These are phyloP conservation scores for Mortierella sp. DNA, from an alignment of 371 early-diverging fungal species.

Conservation along the genomic window DNA sequence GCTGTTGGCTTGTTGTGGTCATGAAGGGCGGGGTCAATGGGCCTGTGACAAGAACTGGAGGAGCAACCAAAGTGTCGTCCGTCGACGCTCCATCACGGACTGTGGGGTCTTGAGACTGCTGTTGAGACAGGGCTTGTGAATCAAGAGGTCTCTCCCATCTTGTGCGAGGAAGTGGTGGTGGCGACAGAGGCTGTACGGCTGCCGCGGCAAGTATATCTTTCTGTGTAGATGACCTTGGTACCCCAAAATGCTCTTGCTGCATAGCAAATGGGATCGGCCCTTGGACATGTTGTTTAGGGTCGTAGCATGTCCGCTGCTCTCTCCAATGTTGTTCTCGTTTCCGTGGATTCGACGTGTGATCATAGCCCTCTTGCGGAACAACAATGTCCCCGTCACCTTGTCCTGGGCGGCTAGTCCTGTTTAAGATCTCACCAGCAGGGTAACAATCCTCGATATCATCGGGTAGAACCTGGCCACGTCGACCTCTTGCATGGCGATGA, in stretches of 20 bases:
- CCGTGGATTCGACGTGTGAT: constrained; percentile 10
- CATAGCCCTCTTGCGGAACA: constrained; percentile 15
- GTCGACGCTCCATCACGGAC: no score
- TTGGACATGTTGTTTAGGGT: constrained; percentile 16
- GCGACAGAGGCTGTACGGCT: neutral
- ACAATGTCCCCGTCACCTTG: neutral
- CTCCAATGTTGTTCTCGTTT: constrained; percentile 11
- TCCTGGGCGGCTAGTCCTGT: neutral
- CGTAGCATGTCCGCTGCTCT: constrained; percentile 12
- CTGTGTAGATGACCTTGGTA: neutral
- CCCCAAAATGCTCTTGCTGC: constrained; percentile 3
- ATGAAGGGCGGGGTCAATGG: no score
- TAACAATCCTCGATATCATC: constrained; percentile 17
- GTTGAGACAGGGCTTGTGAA: no score
- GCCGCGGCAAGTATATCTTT: neutral
- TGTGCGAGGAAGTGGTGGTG: no score
- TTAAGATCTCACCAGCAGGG: neutral
- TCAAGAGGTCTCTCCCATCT: no score
- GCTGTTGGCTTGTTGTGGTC: no score
- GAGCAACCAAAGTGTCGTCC: no score
- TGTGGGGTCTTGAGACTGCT: no score
- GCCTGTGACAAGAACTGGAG: no score
- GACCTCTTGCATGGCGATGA: neutral
- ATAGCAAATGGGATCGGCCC: constrained; percentile 18
- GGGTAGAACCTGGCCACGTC: constrained; percentile 19